Conservation (phyloP, 192 early-diverging fungal genomes). For the Umbelopsis isabellina region DNA sequence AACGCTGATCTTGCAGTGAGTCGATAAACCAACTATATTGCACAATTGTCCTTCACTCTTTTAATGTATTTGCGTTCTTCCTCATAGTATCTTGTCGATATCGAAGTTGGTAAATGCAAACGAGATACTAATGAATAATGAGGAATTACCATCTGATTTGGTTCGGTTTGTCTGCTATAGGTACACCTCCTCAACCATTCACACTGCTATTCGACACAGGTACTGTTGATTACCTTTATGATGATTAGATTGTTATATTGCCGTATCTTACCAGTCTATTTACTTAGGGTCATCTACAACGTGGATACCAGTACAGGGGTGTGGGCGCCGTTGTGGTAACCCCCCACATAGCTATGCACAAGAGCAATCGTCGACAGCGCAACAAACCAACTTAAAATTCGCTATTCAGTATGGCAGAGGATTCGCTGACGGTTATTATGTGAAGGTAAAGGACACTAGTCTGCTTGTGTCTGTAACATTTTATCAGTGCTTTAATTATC, state of each 20-base stretch:
- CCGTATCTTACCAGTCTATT: not conserved
- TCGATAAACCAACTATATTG: not conserved
- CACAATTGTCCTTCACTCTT: not conserved
- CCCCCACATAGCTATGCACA: conserved; percentile 21
- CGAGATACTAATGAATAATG: not conserved
- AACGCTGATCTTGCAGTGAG: conserved; percentile 20
- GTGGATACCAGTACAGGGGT: conserved; percentile 32
- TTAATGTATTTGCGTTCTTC: not conserved
- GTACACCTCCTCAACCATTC: conserved; percentile 41
- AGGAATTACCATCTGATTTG: not conserved
- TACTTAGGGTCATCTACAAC: conserved; percentile 33
- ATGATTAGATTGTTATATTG: not conserved
- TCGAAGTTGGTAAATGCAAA: conserved; percentile 1
- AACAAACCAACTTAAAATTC: conserved; percentile 15
- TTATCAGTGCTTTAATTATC: not conserved
- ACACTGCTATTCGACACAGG: conserved; percentile 40
- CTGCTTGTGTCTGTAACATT: not conserved
- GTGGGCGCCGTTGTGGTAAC: conserved; percentile 32
- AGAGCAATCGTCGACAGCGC: conserved; percentile 18
- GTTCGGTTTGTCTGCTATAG: not conserved
- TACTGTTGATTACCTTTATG: not conserved
- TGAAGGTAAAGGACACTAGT: conserved; percentile 1
- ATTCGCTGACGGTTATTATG: conserved; percentile 34
- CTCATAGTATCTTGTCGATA: conserved; percentile 2
- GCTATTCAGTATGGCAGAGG: conserved; percentile 37